Evolutionary conservation across 768 basidiomycete genomes (phyloP).

Genomic region (Panaeolus papilionaceus): DNA sequence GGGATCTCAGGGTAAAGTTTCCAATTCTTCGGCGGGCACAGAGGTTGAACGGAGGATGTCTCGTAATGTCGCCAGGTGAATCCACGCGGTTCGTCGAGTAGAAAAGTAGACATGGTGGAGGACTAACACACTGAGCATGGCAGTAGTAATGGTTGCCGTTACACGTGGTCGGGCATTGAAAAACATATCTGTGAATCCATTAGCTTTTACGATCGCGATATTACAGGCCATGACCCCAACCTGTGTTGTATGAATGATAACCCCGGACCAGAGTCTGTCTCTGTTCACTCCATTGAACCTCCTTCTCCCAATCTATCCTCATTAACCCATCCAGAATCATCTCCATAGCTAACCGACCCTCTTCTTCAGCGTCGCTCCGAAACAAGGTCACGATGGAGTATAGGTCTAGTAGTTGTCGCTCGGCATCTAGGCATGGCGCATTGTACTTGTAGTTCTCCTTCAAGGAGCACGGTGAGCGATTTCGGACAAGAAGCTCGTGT

Average conservation of each 20-base stretch:
- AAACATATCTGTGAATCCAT: conserved; percentile 19
- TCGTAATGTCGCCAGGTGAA: conserved; percentile 27
- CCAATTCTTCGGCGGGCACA: not conserved
- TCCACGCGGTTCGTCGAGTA: conserved; percentile 26
- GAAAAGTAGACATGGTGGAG: conserved; percentile 30
- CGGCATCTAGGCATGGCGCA: too few species aligned
- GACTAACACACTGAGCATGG: conserved; percentile 23
- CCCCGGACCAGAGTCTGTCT: not conserved
- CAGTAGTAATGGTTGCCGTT: conserved; percentile 3
- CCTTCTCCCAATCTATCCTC: conserved; percentile 23
- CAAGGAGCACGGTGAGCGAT: too few species aligned
- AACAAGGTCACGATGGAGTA: too few species aligned
- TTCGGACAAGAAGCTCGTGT: too few species aligned
- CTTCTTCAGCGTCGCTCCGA: too few species aligned
- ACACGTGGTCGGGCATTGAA: conserved; percentile 19
- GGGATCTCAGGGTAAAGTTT: too few species aligned
- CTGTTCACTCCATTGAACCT: conserved; percentile 28
- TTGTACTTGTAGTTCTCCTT: too few species aligned
- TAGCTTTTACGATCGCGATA: too few species aligned
- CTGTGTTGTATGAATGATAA: conserved; percentile 23
- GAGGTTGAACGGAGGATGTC: conserved; percentile 22
- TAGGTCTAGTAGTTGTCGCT: too few species aligned
- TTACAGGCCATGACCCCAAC: too few species aligned
- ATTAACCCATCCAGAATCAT: conserved; percentile 18
- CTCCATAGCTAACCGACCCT: too few species aligned